Evolutionary conservation across 2,329 filamentous ascomycete species (phyloP).

Genomic region (Ilyonectria sp.): DNA sequence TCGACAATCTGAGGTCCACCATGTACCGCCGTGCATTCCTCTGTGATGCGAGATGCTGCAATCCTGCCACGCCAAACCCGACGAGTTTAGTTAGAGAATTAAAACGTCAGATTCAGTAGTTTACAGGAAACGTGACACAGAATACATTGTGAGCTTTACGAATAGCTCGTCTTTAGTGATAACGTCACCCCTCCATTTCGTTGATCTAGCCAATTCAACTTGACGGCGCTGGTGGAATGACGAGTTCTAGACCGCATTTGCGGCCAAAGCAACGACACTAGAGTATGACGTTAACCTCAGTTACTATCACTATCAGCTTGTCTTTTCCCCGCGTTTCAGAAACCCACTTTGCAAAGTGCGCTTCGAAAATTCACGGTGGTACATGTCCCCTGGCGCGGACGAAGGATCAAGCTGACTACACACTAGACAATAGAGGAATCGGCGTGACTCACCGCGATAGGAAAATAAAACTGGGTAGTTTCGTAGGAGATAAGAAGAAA

Average conservation of each 20-base stretch:
- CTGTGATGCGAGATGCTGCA: not conserved
- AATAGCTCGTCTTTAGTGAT: not conserved
- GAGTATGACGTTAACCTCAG: not conserved
- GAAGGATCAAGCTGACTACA: slow-evolving; percentile 1
- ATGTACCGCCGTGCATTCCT: slow-evolving; percentile 12
- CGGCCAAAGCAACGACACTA: not conserved
- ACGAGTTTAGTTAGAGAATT: not conserved
- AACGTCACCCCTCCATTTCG: not conserved
- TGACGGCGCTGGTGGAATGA: not conserved
- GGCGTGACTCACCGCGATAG: slow-evolving; percentile 11
- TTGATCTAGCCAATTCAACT: not conserved
- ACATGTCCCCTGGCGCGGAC: slow-evolving; percentile 1
- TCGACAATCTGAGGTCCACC: not conserved
- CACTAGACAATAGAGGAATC: not conserved
- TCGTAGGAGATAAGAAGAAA: not conserved
- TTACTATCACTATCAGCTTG: not conserved
- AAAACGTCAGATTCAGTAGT: not conserved
- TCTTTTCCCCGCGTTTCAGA: not conserved
- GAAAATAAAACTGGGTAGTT: not conserved
- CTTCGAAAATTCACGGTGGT: slow-evolving; percentile 14
- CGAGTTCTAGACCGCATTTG: not conserved
- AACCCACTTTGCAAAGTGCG: not conserved
- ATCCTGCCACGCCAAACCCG: not conserved
- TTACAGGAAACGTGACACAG: not conserved
- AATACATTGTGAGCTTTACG: not conserved